Base-by-base conservation (phyloP, 371 early-diverging fungal genomes). In the Saksenaea oblongispora region DNA sequence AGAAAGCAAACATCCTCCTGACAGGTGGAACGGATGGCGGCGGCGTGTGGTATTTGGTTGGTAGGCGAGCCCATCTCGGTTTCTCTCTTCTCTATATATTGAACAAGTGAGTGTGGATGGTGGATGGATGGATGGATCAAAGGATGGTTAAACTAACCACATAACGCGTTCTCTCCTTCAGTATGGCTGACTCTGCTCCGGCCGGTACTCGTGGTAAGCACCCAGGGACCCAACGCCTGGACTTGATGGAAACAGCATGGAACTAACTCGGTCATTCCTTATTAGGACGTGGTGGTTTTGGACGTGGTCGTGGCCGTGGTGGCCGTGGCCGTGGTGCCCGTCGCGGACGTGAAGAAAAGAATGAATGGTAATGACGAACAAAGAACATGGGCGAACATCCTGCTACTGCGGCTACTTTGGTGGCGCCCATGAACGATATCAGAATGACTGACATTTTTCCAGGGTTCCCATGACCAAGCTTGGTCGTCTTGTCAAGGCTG, bases 381-480 rank as follows among this genome's bases (percentile, higher is more conserved):
- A 17, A 41, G 2, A 41, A 17, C 39, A 39, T 8, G 8, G 13
- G 36, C 13, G 36, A 13, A 13, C 36, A 36, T 8, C 5, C 36
- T 39, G 39, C n/a, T 11, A n/a, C 11, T 39, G 39, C 39, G n/a
- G 11, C 39, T 4, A 39, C 2, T n/a, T n/a, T 11, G 39, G 39
- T n/a, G n/a, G 11, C n/a, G 39, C 11, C n/a, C n/a, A 11, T 22
- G 51, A 47, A 47, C 22, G 10, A 47, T 47, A 10, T 4, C 4
- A 18, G n/a, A 4, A 10, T 47, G n/a, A 18, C 22, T 17, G 22
- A 5, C 10, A 18, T 7, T 47, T 22, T 10, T 22, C 5, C 36
- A 81, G 90, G 91, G 86, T 87, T 70, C 95, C 95, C 68, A 95
- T 96, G 61, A 96, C 95, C 86, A 96, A 96, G 90, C 91, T 96